Conservation (phyloP, 768 basidiomycete species). For the Sarcodon sp. region DNA sequence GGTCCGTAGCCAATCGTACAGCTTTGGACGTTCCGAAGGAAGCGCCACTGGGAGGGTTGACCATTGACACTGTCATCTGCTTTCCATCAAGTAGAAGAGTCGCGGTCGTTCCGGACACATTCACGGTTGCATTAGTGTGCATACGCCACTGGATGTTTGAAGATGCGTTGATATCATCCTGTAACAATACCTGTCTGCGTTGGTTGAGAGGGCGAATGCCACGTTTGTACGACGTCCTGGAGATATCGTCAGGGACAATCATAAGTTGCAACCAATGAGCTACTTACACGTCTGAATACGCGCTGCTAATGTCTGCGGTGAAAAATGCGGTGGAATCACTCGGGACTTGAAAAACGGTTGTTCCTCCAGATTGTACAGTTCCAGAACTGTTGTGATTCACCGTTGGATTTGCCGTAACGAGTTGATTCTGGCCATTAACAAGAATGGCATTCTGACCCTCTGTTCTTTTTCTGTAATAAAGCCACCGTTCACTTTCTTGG, state of each 20-base stretch:
- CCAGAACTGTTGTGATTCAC: constrained; percentile 39
- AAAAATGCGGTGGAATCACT: constrained; percentile 70
- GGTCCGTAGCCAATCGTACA: constrained; percentile 45
- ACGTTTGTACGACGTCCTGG: constrained; percentile 62
- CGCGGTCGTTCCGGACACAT: constrained; percentile 46
- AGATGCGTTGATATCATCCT: constrained; percentile 73
- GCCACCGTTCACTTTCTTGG: constrained; percentile 67
- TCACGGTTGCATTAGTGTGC: constrained; percentile 89
- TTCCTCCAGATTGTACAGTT: constrained; percentile 63
- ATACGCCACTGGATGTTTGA: constrained; percentile 73
- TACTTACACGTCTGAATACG: constrained; percentile 64
- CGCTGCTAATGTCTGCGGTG: constrained; percentile 61
- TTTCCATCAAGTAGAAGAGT: constrained; percentile 62
- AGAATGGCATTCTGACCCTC: constrained; percentile 95
- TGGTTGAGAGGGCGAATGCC: constrained; percentile 76
- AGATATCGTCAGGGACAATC: constrained; percentile 6
- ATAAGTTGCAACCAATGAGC: not conserved
- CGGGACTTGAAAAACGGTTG: constrained; percentile 52
- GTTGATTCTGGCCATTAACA: constrained; percentile 67
- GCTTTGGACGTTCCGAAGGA: constrained; percentile 44
- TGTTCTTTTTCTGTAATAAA: constrained; percentile 92
- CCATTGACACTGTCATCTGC: constrained; percentile 34
- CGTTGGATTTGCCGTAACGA: constrained; percentile 53
- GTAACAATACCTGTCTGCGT: constrained; percentile 80
- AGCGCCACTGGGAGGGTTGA: constrained; percentile 57